Evolutionary conservation across 2,329 filamentous ascomycete genomes (phyloP).

Genomic region (Epicoccum sorghinum): DNA sequence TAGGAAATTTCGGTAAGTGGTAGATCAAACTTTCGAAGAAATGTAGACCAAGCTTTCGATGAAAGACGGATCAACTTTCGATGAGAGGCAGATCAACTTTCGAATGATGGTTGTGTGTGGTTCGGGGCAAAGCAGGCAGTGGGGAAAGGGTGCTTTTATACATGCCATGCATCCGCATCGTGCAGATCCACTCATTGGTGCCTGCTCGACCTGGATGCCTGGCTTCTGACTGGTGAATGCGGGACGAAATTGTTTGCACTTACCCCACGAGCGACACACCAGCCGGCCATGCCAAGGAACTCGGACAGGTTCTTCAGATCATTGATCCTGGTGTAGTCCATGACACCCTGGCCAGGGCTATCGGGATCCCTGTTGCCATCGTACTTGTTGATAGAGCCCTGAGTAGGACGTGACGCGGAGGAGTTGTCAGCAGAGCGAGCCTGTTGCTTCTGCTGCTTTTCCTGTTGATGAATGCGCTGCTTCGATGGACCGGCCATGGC

Average conservation of each 20-base stretch:
- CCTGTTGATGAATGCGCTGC: conserved; percentile 40
- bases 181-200: too few species aligned
- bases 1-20: too few species aligned
- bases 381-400: conserved; percentile 36
- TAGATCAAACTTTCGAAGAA: too few species aligned
- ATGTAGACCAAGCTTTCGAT: too few species aligned
- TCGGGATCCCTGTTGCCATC: conserved; percentile 46
- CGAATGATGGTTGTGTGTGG: too few species aligned
- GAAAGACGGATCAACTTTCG: too few species aligned
- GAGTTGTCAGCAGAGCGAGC: conserved; percentile 35
- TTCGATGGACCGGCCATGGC: conserved; percentile 49
- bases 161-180: conserved; percentile 29
- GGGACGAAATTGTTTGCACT: conserved; percentile 28
- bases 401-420: conserved; percentile 32
- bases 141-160: conserved; percentile 19
- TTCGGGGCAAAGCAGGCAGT: too few species aligned
- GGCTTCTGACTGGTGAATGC: not conserved
- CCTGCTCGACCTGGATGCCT: too few species aligned
- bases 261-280: conserved; percentile 47
- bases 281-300: conserved; percentile 42
- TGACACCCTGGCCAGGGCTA: not conserved
- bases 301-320: conserved; percentile 47
- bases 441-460: conserved; percentile 19
- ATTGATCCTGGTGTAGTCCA: conserved; percentile 34
- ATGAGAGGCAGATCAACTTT: too few species aligned